These are phyloP conservation scores for Corynespora cassiicola DNA, from an alignment of 2,329 filamentous ascomycete species.

Conservation along the genomic window DNA sequence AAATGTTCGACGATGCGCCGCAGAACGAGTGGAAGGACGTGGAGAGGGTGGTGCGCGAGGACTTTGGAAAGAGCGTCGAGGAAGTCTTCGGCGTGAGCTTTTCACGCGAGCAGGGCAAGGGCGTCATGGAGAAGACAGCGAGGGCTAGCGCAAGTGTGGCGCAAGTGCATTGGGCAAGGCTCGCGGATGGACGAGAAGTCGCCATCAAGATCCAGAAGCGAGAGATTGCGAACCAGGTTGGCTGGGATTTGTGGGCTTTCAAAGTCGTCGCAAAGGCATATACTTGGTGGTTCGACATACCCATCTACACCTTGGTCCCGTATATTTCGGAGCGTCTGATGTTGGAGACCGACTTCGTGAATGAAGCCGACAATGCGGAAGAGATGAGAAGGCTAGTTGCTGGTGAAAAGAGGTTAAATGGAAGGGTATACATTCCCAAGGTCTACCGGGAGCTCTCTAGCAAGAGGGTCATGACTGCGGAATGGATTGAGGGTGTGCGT, in stretches of 20 bases:
- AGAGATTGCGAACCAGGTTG: slow-evolving; percentile 88
- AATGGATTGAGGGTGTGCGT: slow-evolving; percentile 96
- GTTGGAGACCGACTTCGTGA: slow-evolving; percentile 92
- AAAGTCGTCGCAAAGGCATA: slow-evolving; percentile 86
- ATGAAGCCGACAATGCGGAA: slow-evolving; percentile 88
- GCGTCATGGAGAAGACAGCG: slow-evolving; percentile 73
- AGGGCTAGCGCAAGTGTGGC: slow-evolving; percentile 92
- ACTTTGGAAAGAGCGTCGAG: slow-evolving; percentile 83
- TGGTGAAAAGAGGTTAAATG: slow-evolving; percentile 75
- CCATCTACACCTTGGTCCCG: slow-evolving; percentile 86
- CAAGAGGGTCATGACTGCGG: slow-evolving; percentile 85
- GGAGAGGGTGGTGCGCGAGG: slow-evolving; percentile 82
- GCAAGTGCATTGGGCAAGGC: slow-evolving; percentile 92
- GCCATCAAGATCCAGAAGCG: slow-evolving; percentile 97
- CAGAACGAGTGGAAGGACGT: slow-evolving; percentile 89
- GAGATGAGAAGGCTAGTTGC: slow-evolving; percentile 80
- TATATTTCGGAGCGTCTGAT: slow-evolving; percentile 92
- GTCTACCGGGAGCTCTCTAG: slow-evolving; percentile 85
- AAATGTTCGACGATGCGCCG: slow-evolving; percentile 98
- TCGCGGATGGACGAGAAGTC: slow-evolving; percentile 87
- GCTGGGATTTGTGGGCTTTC: slow-evolving; percentile 96
- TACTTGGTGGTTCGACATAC: slow-evolving; percentile 89
- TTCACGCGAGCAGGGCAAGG: slow-evolving; percentile 66
- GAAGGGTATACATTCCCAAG: slow-evolving; percentile 85
- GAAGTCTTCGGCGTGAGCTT: slow-evolving; percentile 94